Percentiles rank a stretch among this genome's conserved stretches.
These are phyloP conservation scores for Fusarium concolor DNA, from an alignment of 2,329 filamentous ascomycete species.

Conservation along the genomic window DNA sequence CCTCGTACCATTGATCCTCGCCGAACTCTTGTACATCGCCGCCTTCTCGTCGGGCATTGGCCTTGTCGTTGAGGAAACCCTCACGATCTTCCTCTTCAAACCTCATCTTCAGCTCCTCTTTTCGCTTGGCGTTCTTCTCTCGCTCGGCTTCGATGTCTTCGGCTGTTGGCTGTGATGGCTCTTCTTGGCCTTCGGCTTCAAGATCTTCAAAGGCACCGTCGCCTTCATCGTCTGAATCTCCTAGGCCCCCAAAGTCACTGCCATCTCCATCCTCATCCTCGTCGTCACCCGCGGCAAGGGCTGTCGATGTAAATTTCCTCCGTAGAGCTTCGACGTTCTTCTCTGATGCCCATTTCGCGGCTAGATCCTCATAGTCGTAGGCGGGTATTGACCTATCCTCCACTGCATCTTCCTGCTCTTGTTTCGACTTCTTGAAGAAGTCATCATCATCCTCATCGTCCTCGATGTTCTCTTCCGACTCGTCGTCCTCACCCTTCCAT, in stretches of 20 bases:
- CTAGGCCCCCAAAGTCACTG: conserved; percentile 66
- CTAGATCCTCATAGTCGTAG: conserved; percentile 83
- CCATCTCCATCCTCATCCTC: conserved; percentile 54
- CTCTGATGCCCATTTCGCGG: conserved; percentile 85
- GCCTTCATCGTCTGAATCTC: conserved; percentile 63
- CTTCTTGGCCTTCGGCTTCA: conserved; percentile 75
- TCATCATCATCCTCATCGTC: conserved; percentile 65
- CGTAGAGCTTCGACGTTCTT: conserved; percentile 81
- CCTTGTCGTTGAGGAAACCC: conserved; percentile 91
- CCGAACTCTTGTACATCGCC: conserved; percentile 83
- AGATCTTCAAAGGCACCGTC: conserved; percentile 71
- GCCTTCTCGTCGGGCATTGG: conserved; percentile 76
- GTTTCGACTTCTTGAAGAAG: conserved; percentile 73
- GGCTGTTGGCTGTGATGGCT: conserved; percentile 55
- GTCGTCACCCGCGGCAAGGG: conserved; percentile 56
- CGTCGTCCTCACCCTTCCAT: conserved; percentile 78
- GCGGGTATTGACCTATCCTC: conserved; percentile 84
- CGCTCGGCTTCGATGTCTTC: conserved; percentile 85
- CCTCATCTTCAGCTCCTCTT: conserved; percentile 92
- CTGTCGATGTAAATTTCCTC: conserved; percentile 78
- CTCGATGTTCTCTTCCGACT: conserved; percentile 68
- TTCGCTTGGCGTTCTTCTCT: conserved; percentile 87
- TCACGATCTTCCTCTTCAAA: conserved; percentile 99
- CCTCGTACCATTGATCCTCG: conserved; percentile 98
- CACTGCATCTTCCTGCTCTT: conserved; percentile 75